Base-by-base conservation (phyloP, 2,329 filamentous ascomycete species). In the Plenodomus biglobosus region DNA sequence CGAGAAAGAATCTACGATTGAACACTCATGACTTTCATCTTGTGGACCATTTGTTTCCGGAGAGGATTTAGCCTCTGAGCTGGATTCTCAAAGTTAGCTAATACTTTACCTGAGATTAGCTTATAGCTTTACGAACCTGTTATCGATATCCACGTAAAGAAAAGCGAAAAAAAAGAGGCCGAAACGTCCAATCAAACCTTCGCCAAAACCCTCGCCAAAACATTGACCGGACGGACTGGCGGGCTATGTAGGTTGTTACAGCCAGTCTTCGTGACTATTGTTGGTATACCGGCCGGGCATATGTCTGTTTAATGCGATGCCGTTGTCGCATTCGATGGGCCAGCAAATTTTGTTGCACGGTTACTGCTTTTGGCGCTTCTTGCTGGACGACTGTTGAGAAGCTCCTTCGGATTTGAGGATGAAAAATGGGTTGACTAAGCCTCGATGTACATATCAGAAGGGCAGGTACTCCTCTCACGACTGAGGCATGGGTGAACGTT, bases 401-500 rank as follows among this genome's bases (percentile, higher is more conserved):
- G 18, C 20, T 21, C 15, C 38, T 39, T 39, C 38, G 38, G 20
- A 17, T 11, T 21, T 21, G 18, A 6, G 38, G 38, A 39, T 39
- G 8, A 21, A 21, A 39, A 21, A 11, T 13, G 13, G 17, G 15
- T 39, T 20, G 38, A 21, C 18, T 20, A 19, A 39, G 38, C 38
- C 22, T 39, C 38, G 17, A 38, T 38, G 36, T 19, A 16, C 36
- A 16, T 8, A 38, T 38, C 21, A 19, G 21, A 38, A 38, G 36
- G 13, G 36, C 36, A 20, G 36, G 18, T 39, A 19, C 38, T 22
- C 18, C 38, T 39, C 38, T 19, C n/a, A 22, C 22, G 13, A 22
- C 22, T 20, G 38, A 39, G 38, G 38, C 20, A 39, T 39, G 38
- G 38, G 38, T 19, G 18, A 39, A 21, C 22, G 38, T 39, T 39